These are phyloP conservation scores for Hypocrella siamensis DNA, from an alignment of 2,329 filamentous ascomycete genomes.

Conservation along the genomic window DNA sequence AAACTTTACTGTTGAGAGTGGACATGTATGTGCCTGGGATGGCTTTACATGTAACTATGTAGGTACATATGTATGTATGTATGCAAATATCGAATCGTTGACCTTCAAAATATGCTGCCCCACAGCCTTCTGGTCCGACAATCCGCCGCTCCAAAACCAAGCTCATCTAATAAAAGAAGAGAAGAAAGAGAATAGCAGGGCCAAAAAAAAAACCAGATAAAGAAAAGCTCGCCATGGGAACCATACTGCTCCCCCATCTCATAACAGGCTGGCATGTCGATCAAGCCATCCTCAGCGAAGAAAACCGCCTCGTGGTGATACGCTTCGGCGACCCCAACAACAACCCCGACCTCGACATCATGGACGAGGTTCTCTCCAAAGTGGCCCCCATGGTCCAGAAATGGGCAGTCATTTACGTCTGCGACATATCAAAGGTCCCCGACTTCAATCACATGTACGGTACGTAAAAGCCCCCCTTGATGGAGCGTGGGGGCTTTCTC, in stretches of 20 bases:
- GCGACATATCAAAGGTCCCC: constrained; percentile 79
- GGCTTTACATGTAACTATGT: too few species aligned
- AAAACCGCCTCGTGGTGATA: constrained; percentile 85
- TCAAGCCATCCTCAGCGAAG: constrained; percentile 77
- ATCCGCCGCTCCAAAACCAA: too few species aligned
- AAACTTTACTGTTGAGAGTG: too few species aligned
- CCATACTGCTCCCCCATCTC: constrained; percentile 83
- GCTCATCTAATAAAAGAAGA: too few species aligned
- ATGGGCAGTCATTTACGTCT: constrained; percentile 84
- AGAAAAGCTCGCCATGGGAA: too few species aligned
- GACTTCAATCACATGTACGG: constrained; percentile 95
- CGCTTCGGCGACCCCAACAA: constrained; percentile 55
- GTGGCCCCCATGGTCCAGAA: constrained; percentile 91
- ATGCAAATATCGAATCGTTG: too few species aligned
- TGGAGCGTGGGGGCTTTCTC: not conserved
- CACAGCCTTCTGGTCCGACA: too few species aligned
- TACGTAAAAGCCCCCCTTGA: constrained; percentile 13
- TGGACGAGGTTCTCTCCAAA: constrained; percentile 86
- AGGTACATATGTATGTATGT: too few species aligned
- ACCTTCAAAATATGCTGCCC: too few species aligned
- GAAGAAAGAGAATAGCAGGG: too few species aligned
- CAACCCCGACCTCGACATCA: constrained; percentile 62
- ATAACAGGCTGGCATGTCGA: constrained; percentile 95
- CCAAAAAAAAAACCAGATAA: too few species aligned
- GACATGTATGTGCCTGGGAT: too few species aligned